Percentiles rank a stretch among this genome's conserved stretches.
Conservation (phyloP, 257 asterid species). For the Fraxinus americana region DNA sequence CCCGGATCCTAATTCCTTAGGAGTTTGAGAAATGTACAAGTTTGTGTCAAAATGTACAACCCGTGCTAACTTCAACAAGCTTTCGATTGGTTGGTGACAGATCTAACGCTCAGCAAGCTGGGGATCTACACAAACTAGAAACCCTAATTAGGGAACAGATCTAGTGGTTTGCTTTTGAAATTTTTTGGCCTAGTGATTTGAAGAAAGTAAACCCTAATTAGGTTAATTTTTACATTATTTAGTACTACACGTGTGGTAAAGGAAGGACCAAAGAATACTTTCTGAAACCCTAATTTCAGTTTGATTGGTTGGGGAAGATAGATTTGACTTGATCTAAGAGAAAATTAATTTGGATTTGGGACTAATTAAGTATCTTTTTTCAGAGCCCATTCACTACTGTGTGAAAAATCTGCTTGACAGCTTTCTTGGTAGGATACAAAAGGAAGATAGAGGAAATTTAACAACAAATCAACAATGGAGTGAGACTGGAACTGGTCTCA, state of each 20-base stretch:
- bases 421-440: slow-evolving; percentile 31
- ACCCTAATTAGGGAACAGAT: not conserved
- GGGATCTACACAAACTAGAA: not conserved
- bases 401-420: slow-evolving; percentile 44
- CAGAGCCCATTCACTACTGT: slow-evolving; percentile 39
- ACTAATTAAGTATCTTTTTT: slow-evolving; percentile 23
- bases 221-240: slow-evolving; percentile 25
- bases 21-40: not conserved
- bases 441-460: slow-evolving; percentile 19
- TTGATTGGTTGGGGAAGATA: slow-evolving; percentile 15
- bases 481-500: slow-evolving; percentile 51
- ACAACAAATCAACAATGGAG: slow-evolving; percentile 28
- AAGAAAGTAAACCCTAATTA: slow-evolving; percentile 44
- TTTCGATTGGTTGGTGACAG: not conserved
- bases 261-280: not conserved
- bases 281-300: slow-evolving; percentile 26
- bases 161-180: not conserved
- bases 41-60: not conserved
- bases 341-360: not conserved
- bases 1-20: not conserved
- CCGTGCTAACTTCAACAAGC: not conserved
- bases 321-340: not conserved
- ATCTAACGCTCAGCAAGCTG: not conserved
- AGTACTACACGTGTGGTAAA: not conserved
- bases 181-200: not conserved